These are phyloP conservation scores for Pichia nakasei DNA, from an alignment of 805 yeast species.

Conservation along the genomic window DNA sequence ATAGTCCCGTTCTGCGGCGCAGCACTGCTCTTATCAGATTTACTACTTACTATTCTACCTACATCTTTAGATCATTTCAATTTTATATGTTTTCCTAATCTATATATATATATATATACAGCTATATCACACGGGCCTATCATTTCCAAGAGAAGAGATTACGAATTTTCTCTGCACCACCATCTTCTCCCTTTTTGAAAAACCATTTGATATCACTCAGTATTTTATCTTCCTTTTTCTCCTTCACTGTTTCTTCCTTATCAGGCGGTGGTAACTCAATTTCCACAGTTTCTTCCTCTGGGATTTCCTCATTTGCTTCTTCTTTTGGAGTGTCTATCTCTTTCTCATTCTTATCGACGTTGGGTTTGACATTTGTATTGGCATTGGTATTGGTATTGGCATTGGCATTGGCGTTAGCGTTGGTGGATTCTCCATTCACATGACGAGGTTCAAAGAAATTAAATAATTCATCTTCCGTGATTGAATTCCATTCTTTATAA, in stretches of 20 bases:
- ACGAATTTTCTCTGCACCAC: not conserved
- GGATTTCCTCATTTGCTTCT: not conserved
- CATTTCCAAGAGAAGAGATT: not conserved
- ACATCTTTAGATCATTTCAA: too few relatives aligned
- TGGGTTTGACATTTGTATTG: too few relatives aligned
- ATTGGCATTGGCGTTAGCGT: too few relatives aligned
- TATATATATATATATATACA: too few relatives aligned
- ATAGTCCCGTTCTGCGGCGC: too few relatives aligned
- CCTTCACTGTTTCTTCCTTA: not conserved
- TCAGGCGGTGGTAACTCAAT: too few relatives aligned
- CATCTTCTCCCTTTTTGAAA: not conserved
- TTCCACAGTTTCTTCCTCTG: not conserved
- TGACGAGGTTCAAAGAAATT: constrained; percentile 30
- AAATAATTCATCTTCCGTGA: constrained; percentile 64
- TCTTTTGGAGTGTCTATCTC: not conserved
- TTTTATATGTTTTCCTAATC: too few relatives aligned
- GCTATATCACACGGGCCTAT: too few relatives aligned
- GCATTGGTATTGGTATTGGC: too few relatives aligned
- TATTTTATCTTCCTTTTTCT: not conserved
- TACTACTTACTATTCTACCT: too few relatives aligned
- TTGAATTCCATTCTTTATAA: constrained; percentile 42
- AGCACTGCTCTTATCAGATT: too few relatives aligned
- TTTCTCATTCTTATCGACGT: too few relatives aligned
- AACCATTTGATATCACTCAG: not conserved
- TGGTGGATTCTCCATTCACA: constrained; percentile 3